A percentile compares a stretch with the other conserved stretches of the same genome.
phyloP scores from a whole-genome alignment of 768 basidiomycete species.

The Gautieria morchelliformis region DNA sequence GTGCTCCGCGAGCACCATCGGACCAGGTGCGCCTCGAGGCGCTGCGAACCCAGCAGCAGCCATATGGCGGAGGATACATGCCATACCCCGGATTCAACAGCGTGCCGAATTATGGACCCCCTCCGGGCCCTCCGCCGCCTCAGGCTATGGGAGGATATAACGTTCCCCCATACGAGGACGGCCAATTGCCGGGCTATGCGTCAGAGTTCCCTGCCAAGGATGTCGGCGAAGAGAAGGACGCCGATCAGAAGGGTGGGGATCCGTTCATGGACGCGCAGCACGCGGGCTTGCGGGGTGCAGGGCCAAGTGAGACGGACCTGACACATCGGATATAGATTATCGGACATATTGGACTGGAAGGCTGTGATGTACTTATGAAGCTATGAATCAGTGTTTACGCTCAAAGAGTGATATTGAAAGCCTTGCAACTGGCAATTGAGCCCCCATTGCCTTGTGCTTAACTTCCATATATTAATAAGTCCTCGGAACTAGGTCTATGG shows the following conservation, averaged over 20 bases:
- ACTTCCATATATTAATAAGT: too few relatives aligned
- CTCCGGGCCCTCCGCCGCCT: conserved; percentile 2
- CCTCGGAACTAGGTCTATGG: too few relatives aligned
- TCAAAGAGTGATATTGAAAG: too few relatives aligned
- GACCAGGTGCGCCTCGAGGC: conserved; percentile 20
- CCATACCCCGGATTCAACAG: background rate
- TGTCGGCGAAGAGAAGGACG: background rate
- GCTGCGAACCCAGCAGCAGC: conserved; percentile 2
- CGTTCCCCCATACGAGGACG: conserved; percentile 5
- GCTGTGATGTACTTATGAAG: too few relatives aligned
- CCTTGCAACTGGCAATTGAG: too few relatives aligned
- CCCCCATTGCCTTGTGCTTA: too few relatives aligned
- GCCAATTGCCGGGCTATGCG: conserved; percentile 1
- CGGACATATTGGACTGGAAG: too few relatives aligned
- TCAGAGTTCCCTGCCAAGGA: background rate
- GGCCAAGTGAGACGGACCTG: background rate
- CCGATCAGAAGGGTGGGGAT: background rate
- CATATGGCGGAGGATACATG: background rate
- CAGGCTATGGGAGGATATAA: background rate
- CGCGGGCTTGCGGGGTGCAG: background rate
- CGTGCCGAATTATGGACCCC: conserved; percentile 1
- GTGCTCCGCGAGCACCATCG: conserved; percentile 12
- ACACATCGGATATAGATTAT: background rate
- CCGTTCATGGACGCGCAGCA: background rate
- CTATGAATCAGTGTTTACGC: too few relatives aligned